Conservation (phyloP, 768 basidiomycete genomes). For the Hygrocybe punicea region DNA sequence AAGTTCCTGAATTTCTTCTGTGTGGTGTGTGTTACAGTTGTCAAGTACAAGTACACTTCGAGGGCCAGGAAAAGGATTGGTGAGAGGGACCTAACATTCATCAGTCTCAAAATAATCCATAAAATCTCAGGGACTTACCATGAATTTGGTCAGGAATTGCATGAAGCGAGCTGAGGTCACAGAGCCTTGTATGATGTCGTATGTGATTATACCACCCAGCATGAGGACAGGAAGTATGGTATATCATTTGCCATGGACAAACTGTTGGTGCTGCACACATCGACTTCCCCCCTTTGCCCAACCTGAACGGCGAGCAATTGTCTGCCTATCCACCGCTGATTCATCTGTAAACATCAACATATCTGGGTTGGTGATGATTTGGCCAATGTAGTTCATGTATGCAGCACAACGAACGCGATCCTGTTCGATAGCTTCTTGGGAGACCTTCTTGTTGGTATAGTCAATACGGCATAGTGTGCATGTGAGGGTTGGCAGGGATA, state of each 20-base stretch:
- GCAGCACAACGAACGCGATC: background rate
- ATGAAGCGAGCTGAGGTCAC: constrained; percentile 33
- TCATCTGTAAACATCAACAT: constrained; percentile 25
- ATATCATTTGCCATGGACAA: constrained; percentile 25
- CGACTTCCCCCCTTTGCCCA: constrained; percentile 16
- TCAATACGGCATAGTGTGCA: background rate
- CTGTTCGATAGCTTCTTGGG: background rate
- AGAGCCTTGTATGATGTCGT: constrained; percentile 34
- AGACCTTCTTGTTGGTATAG: background rate
- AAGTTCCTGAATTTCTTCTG: constrained; percentile 28
- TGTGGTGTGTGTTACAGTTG: constrained; percentile 41
- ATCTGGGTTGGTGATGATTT: background rate
- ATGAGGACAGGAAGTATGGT: constrained; percentile 30
- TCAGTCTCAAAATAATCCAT: background rate
- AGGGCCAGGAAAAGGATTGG: constrained; percentile 30
- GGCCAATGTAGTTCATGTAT: constrained; percentile 1
- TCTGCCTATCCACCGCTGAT: constrained; percentile 22
- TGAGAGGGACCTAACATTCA: constrained; percentile 2
- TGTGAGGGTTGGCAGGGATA: background rate
- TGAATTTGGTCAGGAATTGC: constrained; percentile 27
- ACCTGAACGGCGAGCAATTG: constrained; percentile 16
- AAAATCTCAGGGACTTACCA: constrained; percentile 15
- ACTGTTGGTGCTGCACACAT: constrained; percentile 17
- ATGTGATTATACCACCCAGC: constrained; percentile 23
- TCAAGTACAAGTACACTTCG: constrained; percentile 38